A percentile compares a stretch with the other conserved stretches of the same genome.
Conservation (phyloP, 2,329 filamentous ascomycete genomes). For the Alternaria incomplexa region DNA sequence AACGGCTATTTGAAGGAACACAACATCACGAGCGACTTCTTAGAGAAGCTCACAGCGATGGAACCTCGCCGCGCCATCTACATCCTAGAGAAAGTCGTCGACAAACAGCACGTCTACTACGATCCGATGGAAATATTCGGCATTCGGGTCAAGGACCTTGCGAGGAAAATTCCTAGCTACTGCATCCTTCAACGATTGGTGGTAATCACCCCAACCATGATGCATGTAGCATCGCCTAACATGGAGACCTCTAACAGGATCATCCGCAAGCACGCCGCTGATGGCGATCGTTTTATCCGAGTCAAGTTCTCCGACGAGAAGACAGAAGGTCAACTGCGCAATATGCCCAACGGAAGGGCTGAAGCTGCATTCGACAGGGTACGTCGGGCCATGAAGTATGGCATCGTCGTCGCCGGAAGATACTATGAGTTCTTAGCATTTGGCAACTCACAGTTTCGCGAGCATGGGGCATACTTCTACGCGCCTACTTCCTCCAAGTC, state of each 20-base stretch:
- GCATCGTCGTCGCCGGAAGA: conserved; percentile 81
- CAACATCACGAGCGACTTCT: conserved; percentile 71
- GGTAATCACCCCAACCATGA: conserved; percentile 80
- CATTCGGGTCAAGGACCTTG: conserved; percentile 38
- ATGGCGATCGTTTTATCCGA: conserved; percentile 81
- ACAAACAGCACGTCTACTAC: conserved; percentile 66
- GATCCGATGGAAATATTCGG: conserved; percentile 77
- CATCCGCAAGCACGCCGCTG: conserved; percentile 71
- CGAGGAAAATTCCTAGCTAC: conserved; percentile 67
- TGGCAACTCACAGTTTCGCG: conserved; percentile 92
- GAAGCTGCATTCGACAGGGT: conserved; percentile 75
- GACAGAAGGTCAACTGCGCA: conserved; percentile 50
- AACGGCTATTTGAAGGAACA: conserved; percentile 77
- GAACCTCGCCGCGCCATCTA: conserved; percentile 63
- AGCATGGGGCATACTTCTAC: conserved; percentile 93
- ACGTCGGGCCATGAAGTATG: conserved; percentile 72
- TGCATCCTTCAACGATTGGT: conserved; percentile 79
- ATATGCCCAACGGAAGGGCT: conserved; percentile 40
- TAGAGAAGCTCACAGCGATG: conserved; percentile 64
- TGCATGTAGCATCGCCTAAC: conserved; percentile 77
- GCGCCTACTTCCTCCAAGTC: conserved; percentile 70
- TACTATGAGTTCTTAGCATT: conserved; percentile 91
- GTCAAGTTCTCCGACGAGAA: conserved; percentile 90
- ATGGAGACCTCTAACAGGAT: conserved; percentile 90
- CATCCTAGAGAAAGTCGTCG: conserved; percentile 76